These are phyloP conservation scores for Grosmannia huntii DNA, from an alignment of 2,329 filamentous ascomycete species.

Conservation along the genomic window DNA sequence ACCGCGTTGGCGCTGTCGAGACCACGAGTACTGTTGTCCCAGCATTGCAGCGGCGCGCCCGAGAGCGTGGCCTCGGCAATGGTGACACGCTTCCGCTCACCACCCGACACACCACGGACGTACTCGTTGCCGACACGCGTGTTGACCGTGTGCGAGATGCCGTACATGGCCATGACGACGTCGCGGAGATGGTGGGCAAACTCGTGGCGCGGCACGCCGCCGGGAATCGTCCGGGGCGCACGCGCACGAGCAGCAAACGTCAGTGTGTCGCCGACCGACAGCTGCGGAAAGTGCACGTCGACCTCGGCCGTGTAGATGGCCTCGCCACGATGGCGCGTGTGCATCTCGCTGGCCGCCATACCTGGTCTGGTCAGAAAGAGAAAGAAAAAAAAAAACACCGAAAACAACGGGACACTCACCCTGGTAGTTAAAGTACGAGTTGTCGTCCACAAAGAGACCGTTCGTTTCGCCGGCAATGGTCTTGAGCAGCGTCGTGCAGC, in stretches of 20 bases:
- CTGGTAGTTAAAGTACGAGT: conserved; percentile 72
- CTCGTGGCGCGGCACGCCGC: conserved; percentile 33
- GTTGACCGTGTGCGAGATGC: conserved; percentile 60
- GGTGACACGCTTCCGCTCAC: conserved; percentile 57
- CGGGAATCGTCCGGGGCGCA: conserved; percentile 47
- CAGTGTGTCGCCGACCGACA: conserved; percentile 68
- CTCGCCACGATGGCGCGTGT: conserved; percentile 65
- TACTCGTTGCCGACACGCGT: conserved; percentile 65
- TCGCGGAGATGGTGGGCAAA: conserved; percentile 49
- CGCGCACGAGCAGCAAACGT: conserved; percentile 63
- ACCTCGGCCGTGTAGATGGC: conserved; percentile 80
- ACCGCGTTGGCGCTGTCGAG: conserved; percentile 64
- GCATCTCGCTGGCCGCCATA: conserved; percentile 60
- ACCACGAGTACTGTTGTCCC: conserved; percentile 63
- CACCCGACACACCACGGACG: conserved; percentile 60
- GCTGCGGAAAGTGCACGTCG: conserved; percentile 67
- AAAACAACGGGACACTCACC: conserved; percentile 27
- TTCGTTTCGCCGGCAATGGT: conserved; percentile 73
- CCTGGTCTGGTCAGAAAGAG: conserved; percentile 22
- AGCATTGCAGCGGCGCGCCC: conserved; percentile 48
- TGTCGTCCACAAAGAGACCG: conserved; percentile 59
- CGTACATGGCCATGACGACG: conserved; percentile 64
- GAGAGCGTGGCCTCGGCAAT: conserved; percentile 50
- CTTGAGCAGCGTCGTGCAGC: conserved; percentile 77
- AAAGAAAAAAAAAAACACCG: neutral